Conservation (phyloP, 805 yeast species). For the Candida ponderosae region DNA sequence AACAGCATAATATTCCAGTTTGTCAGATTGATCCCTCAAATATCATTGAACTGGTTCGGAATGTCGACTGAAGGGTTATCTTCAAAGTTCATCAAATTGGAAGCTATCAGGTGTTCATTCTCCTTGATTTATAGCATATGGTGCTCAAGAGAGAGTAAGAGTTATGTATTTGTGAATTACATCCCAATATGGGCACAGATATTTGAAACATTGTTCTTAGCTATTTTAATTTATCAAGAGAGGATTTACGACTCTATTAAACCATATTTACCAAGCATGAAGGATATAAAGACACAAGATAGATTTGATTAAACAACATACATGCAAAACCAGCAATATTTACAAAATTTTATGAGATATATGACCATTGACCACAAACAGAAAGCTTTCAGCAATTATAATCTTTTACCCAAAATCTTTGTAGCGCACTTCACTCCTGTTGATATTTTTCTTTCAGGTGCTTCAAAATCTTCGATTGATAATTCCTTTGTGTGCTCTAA, state of each 20-base stretch:
- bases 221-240: not conserved
- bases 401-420: conserved; percentile 49
- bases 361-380: too few relatives aligned
- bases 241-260: not conserved
- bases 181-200: not conserved
- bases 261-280: not conserved
- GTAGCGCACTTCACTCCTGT: conserved; percentile 61
- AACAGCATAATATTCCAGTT: conserved; percentile 18
- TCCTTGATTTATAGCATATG: conserved; percentile 4
- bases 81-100: conserved; percentile 13
- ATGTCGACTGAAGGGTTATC: conserved; percentile 23
- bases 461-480: conserved; percentile 50
- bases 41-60: conserved; percentile 31
- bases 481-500: conserved; percentile 44
- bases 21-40: conserved; percentile 31
- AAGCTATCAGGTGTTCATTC: not conserved
- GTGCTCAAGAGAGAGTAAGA: not conserved
- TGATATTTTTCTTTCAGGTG: conserved; percentile 54
- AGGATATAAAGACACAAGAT: not conserved
- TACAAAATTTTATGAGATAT: too few relatives aligned
- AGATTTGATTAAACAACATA: not conserved
- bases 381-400: too few relatives aligned
- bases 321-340: too few relatives aligned
- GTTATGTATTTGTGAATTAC: too few relatives aligned
- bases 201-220: too few relatives aligned